These are phyloP conservation scores for Cercospora sp. DNA, from an alignment of 2,329 filamentous ascomycete species.

Conservation along the genomic window DNA sequence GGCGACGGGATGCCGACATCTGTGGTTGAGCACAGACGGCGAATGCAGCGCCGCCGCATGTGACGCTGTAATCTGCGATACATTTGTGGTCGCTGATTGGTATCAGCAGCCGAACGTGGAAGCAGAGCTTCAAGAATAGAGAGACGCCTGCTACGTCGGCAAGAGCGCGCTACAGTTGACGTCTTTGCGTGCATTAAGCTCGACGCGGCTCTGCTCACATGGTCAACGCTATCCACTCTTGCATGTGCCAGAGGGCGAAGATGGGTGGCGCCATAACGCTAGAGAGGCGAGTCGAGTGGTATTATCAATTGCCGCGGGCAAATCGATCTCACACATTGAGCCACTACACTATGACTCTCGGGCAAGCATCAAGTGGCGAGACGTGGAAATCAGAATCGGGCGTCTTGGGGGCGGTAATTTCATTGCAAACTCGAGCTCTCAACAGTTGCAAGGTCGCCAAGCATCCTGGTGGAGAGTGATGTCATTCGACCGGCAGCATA, in stretches of 20 bases:
- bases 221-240: neutral
- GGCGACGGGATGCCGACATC: neutral
- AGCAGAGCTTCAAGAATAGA: neutral
- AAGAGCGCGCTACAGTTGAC: conserved; percentile 1
- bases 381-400: neutral
- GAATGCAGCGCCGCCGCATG: neutral
- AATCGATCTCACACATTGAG: neutral
- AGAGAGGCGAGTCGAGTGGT: neutral
- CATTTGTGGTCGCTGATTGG: neutral
- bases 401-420: neutral
- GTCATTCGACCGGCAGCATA: neutral
- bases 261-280: neutral
- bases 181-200: conserved; percentile 7
- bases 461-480: neutral
- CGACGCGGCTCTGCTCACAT: conserved; percentile 10
- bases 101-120: neutral
- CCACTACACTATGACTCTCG: neutral
- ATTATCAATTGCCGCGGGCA: neutral
- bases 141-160: neutral
- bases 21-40: neutral
- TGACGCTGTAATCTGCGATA: neutral
- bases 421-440: neutral
- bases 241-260: conserved; percentile 4
- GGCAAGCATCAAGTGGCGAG: neutral
- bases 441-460: neutral